Conservation (phyloP, 257 asterid genomes). For the Forsythia viridissima region DNA sequence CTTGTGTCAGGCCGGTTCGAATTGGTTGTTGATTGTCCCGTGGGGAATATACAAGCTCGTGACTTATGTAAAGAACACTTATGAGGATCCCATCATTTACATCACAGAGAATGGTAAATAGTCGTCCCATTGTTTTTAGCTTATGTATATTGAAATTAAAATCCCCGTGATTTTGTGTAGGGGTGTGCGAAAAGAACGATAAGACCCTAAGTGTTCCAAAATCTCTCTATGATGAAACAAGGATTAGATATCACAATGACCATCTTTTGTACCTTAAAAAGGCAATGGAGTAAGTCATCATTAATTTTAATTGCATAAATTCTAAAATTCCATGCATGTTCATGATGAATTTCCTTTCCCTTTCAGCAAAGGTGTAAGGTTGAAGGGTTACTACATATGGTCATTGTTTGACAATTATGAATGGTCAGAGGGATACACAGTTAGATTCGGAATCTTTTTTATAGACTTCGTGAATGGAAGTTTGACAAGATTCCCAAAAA, state of each 20-base stretch:
- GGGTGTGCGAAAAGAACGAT: constrained; percentile 32
- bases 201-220: constrained; percentile 18
- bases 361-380: constrained; percentile 33
- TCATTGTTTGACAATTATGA: constrained; percentile 7
- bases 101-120: constrained; percentile 29
- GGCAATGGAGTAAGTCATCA: constrained; percentile 42
- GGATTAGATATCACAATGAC: constrained; percentile 33
- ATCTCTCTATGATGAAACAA: constrained; percentile 23
- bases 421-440: neutral
- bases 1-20: constrained; percentile 29
- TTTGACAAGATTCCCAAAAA: constrained; percentile 36
- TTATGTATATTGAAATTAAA: neutral
- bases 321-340: too few species aligned
- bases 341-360: neutral
- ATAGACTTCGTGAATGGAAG: neutral
- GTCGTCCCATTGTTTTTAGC: neutral
- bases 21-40: constrained; percentile 35
- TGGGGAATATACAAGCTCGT: constrained; percentile 41
- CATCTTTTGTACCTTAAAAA: constrained; percentile 40
- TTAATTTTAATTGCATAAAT: neutral
- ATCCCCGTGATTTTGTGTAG: neutral
- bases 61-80: constrained; percentile 23
- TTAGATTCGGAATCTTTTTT: neutral
- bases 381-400: constrained; percentile 35
- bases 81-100: constrained; percentile 32